These are phyloP conservation scores for Coniferiporia weirii DNA, from an alignment of 1,284 basidiomycete species.

Conservation along the genomic window DNA sequence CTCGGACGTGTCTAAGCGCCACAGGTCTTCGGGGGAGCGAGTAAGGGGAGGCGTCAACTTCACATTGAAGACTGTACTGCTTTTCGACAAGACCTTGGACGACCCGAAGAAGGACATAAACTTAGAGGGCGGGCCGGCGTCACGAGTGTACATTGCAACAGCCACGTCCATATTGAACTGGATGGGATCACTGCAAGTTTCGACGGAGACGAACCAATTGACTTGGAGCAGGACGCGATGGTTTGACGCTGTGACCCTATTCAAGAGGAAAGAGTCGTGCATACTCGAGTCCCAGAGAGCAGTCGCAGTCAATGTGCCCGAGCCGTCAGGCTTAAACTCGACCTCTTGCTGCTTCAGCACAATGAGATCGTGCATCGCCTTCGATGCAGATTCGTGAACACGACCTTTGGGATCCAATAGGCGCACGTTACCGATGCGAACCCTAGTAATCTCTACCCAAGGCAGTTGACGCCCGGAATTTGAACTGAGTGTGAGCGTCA, in stretches of 20 bases:
- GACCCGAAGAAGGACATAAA: constrained; percentile 73
- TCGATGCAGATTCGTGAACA: constrained; percentile 68
- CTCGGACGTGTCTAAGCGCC: constrained; percentile 90
- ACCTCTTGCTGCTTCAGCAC: constrained; percentile 67
- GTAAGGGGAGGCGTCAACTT: constrained; percentile 81
- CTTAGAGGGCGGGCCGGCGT: constrained; percentile 78
- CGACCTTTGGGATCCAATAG: constrained; percentile 83
- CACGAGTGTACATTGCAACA: constrained; percentile 81
- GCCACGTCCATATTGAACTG: constrained; percentile 86
- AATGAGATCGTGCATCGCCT: constrained; percentile 63
- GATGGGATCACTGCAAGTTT: constrained; percentile 77
- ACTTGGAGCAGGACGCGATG: constrained; percentile 81
- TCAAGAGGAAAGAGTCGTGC: constrained; percentile 84
- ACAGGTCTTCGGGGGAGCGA: constrained; percentile 83
- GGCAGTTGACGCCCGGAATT: constrained; percentile 86
- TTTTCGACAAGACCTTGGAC: constrained; percentile 68
- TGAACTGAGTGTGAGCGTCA: constrained; percentile 74
- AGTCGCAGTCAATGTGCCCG: constrained; percentile 60
- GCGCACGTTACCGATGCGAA: constrained; percentile 80
- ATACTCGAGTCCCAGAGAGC: constrained; percentile 92
- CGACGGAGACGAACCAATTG: constrained; percentile 75
- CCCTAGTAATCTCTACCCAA: constrained; percentile 76
- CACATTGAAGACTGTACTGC: constrained; percentile 78
- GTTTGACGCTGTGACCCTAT: constrained; percentile 74
- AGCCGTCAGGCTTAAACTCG: constrained; percentile 79